phyloP scores from a whole-genome alignment of 2,329 filamentous ascomycete genomes.

The Monosporascus cannonballus region DNA sequence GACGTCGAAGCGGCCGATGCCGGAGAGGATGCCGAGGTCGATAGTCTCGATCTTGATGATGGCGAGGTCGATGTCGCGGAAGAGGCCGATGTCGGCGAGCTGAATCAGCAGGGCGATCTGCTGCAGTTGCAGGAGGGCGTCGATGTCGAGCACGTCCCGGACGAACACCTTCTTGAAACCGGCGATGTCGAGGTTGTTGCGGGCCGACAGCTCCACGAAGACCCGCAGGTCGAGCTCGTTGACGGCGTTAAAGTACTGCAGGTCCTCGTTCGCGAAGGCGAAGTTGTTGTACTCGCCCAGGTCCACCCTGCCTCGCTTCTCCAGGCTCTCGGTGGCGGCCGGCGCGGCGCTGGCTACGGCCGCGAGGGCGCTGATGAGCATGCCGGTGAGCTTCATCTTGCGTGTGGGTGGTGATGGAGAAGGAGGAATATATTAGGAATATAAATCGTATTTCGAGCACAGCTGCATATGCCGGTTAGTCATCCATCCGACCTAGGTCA shows the following conservation, averaged over 20 bases:
- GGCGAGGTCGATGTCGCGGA: slow-evolving; percentile 41
- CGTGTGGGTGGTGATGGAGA: slow-evolving; percentile 12
- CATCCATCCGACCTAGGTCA: neutral
- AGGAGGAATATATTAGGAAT: slow-evolving; percentile 26
- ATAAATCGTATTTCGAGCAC: slow-evolving; percentile 35
- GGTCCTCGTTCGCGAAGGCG: slow-evolving; percentile 29
- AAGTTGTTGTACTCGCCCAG: slow-evolving; percentile 28
- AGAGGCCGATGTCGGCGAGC: slow-evolving; percentile 33
- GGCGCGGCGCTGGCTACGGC: slow-evolving; percentile 39
- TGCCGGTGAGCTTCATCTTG: slow-evolving; percentile 44
- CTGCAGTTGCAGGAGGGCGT: slow-evolving; percentile 37
- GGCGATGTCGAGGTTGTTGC: slow-evolving; percentile 28
- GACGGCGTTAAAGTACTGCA: slow-evolving; percentile 28
- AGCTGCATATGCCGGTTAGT: slow-evolving; percentile 30
- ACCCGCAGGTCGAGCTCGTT: slow-evolving; percentile 24
- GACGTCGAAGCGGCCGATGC: slow-evolving; percentile 28
- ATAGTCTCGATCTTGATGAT: slow-evolving; percentile 36
- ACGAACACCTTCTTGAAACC: slow-evolving; percentile 33
- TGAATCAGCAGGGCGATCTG: slow-evolving; percentile 24
- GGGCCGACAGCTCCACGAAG: slow-evolving; percentile 30
- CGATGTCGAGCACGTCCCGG: slow-evolving; percentile 41
- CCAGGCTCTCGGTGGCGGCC: slow-evolving; percentile 10
- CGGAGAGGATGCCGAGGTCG: slow-evolving; percentile 33
- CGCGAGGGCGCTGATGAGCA: slow-evolving; percentile 39
- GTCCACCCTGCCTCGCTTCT: slow-evolving; percentile 24